Conservation (phyloP, 2,329 filamentous ascomycete genomes). For the Lachnellula cervina region DNA sequence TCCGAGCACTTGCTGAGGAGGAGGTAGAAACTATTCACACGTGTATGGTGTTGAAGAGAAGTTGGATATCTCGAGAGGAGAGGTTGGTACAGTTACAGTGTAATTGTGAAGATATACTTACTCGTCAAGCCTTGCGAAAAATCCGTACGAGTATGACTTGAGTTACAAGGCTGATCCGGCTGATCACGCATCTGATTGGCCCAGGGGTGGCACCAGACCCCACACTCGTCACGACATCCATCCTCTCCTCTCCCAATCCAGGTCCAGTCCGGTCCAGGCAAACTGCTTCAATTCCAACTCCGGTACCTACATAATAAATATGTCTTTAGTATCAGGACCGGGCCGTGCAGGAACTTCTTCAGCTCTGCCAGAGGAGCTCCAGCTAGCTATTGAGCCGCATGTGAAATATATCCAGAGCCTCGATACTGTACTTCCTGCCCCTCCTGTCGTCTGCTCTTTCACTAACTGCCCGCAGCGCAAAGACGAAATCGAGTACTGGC, state of each 20-base stretch:
- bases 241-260: background rate
- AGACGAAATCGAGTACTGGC: slow-evolving; percentile 95
- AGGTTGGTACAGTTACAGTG: background rate
- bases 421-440: slow-evolving; percentile 61
- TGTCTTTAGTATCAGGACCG: slow-evolving; percentile 32
- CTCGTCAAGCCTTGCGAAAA: background rate
- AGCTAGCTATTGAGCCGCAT: slow-evolving; percentile 48
- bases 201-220: background rate
- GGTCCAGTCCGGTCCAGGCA: background rate
- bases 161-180: too few species aligned
- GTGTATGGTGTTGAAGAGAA: background rate
- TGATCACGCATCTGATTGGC: slow-evolving; percentile 9
- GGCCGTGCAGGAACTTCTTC: slow-evolving; percentile 21
- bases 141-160: background rate
- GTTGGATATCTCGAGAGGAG: background rate
- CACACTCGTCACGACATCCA: background rate
- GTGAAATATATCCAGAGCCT: slow-evolving; percentile 91
- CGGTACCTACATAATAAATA: slow-evolving; percentile 5
- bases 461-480: slow-evolving; percentile 56
- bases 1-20: background rate
- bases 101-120: background rate
- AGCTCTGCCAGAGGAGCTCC: slow-evolving; percentile 29
- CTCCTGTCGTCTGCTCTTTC: slow-evolving; percentile 18
- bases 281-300: background rate
- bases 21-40: background rate